A percentile compares a stretch with the other conserved stretches of the same genome.
Evolutionary conservation across 306 rosid genomes (phyloP).

Genomic region (Spatholobus suberectus): DNA sequence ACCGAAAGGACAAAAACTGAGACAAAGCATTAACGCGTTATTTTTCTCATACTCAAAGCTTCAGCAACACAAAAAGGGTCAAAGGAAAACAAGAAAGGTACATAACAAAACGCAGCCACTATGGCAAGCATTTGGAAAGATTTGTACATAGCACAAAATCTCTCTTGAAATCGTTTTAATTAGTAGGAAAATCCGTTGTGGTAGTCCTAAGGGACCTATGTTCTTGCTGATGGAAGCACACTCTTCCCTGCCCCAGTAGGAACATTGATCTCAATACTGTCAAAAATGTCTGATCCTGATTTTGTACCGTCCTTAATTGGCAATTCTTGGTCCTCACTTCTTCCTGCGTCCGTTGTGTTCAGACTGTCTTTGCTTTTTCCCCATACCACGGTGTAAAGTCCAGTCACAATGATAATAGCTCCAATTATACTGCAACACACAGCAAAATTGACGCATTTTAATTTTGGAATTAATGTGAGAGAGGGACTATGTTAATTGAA

Average conservation of each 20-base stretch:
- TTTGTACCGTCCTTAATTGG: constrained; percentile 56
- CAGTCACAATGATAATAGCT: constrained; percentile 79
- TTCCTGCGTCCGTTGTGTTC: constrained; percentile 22
- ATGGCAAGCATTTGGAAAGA: constrained; percentile 34
- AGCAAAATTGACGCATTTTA: not conserved
- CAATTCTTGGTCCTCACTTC: constrained; percentile 58
- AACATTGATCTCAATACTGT: constrained; percentile 46
- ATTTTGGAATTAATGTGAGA: not conserved
- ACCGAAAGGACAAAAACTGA: not conserved
- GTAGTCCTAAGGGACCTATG: constrained; percentile 21
- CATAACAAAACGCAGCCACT: constrained; percentile 32
- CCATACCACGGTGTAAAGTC: constrained; percentile 96
- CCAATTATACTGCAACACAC: constrained; percentile 69
- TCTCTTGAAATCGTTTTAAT: constrained; percentile 37
- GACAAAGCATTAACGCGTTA: constrained; percentile 36
- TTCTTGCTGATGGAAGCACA: constrained; percentile 30
- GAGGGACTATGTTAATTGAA: not conserved
- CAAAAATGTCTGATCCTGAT: constrained; percentile 48
- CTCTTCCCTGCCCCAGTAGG: constrained; percentile 23
- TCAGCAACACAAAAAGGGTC: not conserved
- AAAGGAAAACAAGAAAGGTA: constrained; percentile 9
- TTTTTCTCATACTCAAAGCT: constrained; percentile 35
- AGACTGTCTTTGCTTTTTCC: constrained; percentile 82
- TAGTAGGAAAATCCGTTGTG: constrained; percentile 39
- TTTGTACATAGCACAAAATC: constrained; percentile 40